Evolutionary conservation across 2,329 filamentous ascomycete species (phyloP).

Genomic region (Pseudogymnoascus sp.): DNA sequence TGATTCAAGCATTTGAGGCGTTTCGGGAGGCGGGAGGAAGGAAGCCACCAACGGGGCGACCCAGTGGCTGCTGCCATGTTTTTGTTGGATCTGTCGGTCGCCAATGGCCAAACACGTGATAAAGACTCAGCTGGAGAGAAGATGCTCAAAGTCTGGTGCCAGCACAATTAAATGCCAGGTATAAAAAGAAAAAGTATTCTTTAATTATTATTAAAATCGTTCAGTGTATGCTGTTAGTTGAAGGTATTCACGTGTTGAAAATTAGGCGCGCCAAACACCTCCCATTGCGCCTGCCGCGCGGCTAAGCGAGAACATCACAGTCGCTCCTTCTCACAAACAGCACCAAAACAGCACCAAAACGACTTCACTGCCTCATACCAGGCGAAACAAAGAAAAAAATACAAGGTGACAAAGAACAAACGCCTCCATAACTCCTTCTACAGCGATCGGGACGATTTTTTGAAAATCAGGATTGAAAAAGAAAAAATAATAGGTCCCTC

Average conservation of each 20-base stretch:
- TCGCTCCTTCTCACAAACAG: neutral
- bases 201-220: neutral
- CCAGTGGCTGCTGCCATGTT: neutral
- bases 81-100: neutral
- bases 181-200: neutral
- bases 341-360: neutral
- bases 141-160: neutral
- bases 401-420: neutral
- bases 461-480: neutral
- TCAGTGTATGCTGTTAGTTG: neutral
- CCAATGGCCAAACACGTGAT: neutral
- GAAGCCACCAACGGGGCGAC: neutral
- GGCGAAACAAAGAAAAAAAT: neutral
- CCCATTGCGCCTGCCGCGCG: neutral
- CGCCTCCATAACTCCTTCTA: neutral
- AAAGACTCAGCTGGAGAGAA: neutral
- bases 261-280: neutral
- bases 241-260: neutral
- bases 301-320: slow-evolving; percentile 1
- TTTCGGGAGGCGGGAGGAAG: neutral
- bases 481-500: neutral
- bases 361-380: no score
- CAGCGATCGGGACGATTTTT: neutral
- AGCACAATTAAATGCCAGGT: neutral
- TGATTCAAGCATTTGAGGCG: neutral